Base-by-base conservation (phyloP, 768 basidiomycete species). In the Lactifluus subvellereus region DNA sequence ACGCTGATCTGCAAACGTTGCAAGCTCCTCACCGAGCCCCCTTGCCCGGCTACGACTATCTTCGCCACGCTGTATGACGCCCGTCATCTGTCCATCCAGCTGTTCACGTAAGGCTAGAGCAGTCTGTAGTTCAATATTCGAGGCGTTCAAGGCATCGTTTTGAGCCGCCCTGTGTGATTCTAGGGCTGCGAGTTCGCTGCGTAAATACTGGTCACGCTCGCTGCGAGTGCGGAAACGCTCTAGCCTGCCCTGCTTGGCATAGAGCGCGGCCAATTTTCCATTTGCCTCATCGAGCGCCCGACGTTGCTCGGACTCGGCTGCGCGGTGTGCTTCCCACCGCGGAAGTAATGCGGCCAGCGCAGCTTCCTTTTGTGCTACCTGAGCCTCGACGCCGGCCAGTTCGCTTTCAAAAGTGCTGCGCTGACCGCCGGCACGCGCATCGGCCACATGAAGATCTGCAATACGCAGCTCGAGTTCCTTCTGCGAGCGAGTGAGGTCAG, bases 401-500 rank as follows among this genome's bases (percentile, higher is more conserved):
- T 97, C 94, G 18, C 73, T 71, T 62, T 88, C 82, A 3, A 91
- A 77, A 40, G 78, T 79, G 50, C 83, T 80, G 18, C 86, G 83
- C 63, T 84, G 80, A 35, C 86, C 85, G 6, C 86, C 83, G 0
- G 87, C 84, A 55, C 79, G 82, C 59, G 84, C 80, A 14, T 83
- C 82, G 0, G 89, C 85, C 0, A 82, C 78, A 14, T 80, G 82
- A 33, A 95, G 80, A 71, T 98, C 97, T 5, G 80, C 80, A 48
- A 98, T 80, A 20, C 83, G 78, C 68, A 94, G 96, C 68, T 93
- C 85, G 20, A 98, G 77, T 70, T 97, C 91, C 2, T 94, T 96
- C 27, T 87, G 83, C 0, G 88, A 79, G 30, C 91, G 85, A 49
- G 94, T 80, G 47, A 94, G 85, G 69, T 98, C 96, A 2, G 87